A percentile compares a stretch with the other conserved stretches of the same genome.
These are phyloP conservation scores for Cronartium quercuum DNA, from an alignment of 1,284 basidiomycete species.

Conservation along the genomic window DNA sequence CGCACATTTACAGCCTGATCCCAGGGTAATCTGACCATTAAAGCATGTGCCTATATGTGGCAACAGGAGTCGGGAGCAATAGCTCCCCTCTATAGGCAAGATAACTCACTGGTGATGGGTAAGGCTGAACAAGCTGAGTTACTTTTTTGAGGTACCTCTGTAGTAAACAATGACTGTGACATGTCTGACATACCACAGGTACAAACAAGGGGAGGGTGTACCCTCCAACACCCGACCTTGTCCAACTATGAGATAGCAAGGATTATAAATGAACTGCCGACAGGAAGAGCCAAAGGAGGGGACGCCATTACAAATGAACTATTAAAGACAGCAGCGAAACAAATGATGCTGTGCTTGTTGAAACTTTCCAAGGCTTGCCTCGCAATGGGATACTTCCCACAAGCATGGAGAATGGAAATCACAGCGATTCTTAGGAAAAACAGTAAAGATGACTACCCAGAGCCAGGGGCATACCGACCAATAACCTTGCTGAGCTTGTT, in stretches of 20 bases:
- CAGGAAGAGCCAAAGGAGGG: background rate
- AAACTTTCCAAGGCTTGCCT: constrained; percentile 1
- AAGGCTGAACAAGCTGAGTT: background rate
- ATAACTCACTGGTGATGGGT: background rate
- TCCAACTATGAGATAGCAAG: background rate
- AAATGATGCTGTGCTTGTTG: background rate
- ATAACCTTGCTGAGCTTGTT: constrained; percentile 1
- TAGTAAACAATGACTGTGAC: background rate
- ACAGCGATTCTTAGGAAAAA: constrained; percentile 2
- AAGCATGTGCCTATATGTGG: background rate
- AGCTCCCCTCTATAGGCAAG: background rate
- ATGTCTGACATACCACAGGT: background rate
- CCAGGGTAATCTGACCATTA: background rate
- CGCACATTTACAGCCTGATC: background rate
- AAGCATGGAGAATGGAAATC: background rate
- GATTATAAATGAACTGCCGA: background rate
- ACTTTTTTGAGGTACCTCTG: background rate
- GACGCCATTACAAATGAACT: background rate
- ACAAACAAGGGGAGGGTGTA: background rate
- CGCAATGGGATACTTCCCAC: background rate
- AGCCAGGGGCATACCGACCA: constrained; percentile 11
- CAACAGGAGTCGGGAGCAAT: background rate
- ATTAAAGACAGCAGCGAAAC: background rate
- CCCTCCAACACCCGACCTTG: background rate
- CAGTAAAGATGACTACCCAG: background rate